A percentile compares a stretch with the other conserved stretches of the same genome.
Conservation (phyloP, 164 flowering plant genomes). For the Cinnamomum micranthum region DNA sequence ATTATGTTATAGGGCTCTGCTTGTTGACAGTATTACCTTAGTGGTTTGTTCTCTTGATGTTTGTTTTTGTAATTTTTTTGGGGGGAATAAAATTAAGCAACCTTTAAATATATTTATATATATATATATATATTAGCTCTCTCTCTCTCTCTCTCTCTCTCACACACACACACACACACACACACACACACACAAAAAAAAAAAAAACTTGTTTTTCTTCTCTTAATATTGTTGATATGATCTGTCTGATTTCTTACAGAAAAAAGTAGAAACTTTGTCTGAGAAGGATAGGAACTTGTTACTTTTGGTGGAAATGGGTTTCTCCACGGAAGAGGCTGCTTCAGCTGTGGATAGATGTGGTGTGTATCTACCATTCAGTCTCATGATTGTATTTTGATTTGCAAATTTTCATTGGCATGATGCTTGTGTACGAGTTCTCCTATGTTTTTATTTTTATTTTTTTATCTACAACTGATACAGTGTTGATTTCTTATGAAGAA, state of each 20-base stretch:
- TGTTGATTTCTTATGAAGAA: background rate
- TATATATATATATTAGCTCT: background rate
- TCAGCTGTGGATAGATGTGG: slow-evolving; percentile 16
- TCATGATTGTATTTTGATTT: background rate
- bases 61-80: background rate
- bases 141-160: background rate
- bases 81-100: background rate
- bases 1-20: background rate
- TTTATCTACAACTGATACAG: background rate
- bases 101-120: background rate
- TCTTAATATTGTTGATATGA: background rate
- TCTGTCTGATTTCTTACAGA: slow-evolving; percentile 6
- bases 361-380: slow-evolving; percentile 8
- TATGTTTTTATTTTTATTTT: too few species aligned
- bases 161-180: too few species aligned
- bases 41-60: background rate
- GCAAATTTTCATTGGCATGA: background rate
- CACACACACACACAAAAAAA: background rate
- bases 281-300: slow-evolving; percentile 11
- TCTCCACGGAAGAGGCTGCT: slow-evolving; percentile 9
- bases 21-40: background rate
- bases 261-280: background rate
- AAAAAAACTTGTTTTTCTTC: background rate
- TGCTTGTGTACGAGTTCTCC: background rate
- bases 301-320: slow-evolving; percentile 22